Conservation (phyloP, 208 protist species). For the Acanthamoeba sp. region DNA sequence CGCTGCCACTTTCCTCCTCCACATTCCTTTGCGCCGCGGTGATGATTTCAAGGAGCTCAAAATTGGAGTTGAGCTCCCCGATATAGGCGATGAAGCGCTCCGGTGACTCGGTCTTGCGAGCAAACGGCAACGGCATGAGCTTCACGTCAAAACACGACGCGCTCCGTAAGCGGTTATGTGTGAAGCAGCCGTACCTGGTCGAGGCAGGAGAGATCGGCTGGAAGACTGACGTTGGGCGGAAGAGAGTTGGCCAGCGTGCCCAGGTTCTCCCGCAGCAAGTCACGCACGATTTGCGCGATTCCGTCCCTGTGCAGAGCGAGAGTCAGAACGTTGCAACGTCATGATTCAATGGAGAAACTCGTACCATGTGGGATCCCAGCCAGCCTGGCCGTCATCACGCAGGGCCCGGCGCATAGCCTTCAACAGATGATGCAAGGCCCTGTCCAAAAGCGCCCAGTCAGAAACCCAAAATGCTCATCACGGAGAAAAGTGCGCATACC, state of each 20-base stretch:
- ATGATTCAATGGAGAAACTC: background rate
- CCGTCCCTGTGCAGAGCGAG: background rate
- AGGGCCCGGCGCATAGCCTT: conserved; percentile 19
- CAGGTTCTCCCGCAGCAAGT: conserved; percentile 21
- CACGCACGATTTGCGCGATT: conserved; percentile 27
- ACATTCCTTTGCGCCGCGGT: background rate
- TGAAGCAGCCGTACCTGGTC: conserved; percentile 14
- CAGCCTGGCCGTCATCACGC: conserved; percentile 36
- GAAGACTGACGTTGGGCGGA: conserved; percentile 46
- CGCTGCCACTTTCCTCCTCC: conserved; percentile 41
- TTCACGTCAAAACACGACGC: background rate
- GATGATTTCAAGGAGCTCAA: conserved; percentile 60
- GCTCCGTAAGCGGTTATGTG: background rate
- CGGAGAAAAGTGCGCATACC: background rate
- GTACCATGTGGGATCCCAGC: conserved; percentile 67
- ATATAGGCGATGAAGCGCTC: conserved; percentile 54
- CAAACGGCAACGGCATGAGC: background rate
- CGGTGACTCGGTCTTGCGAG: background rate
- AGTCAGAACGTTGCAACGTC: background rate
- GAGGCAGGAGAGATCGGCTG: conserved; percentile 19
- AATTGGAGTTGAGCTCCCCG: conserved; percentile 48
- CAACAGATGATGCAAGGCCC: conserved; percentile 54
- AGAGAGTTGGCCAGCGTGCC: background rate
- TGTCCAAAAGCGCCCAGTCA: background rate
- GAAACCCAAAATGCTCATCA: background rate